phyloP scores from a whole-genome alignment of 306 rosid genomes.

The Casuarina equisetifolia region DNA sequence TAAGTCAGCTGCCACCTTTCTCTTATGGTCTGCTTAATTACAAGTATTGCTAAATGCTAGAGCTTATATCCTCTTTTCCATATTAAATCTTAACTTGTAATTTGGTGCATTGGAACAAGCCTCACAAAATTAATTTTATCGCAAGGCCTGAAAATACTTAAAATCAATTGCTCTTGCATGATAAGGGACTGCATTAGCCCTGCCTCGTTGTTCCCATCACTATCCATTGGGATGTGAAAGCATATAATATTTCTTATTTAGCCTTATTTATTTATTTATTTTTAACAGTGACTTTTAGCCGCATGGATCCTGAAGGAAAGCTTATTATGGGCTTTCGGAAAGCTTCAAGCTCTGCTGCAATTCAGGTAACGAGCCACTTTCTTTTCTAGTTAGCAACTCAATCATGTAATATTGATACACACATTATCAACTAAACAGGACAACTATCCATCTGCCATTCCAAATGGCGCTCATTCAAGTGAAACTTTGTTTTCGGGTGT shows the following conservation, averaged over 20 bases:
- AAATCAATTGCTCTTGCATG: slow-evolving; percentile 15
- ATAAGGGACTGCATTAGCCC: slow-evolving; percentile 18
- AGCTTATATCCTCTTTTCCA: not conserved
- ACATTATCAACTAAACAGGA: slow-evolving; percentile 73
- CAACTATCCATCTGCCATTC: slow-evolving; percentile 66
- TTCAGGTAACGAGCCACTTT: slow-evolving; percentile 66
- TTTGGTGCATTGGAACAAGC: not conserved
- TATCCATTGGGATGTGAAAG: not conserved
- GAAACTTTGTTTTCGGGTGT: slow-evolving; percentile 85
- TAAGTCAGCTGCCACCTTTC: not conserved
- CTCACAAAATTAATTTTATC: not conserved
- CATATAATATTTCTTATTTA: not conserved
- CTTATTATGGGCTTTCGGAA: slow-evolving; percentile 97
- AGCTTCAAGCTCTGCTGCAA: slow-evolving; percentile 67
- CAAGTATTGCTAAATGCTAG: not conserved
- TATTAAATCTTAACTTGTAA: not conserved
- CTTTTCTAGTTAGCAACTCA: slow-evolving; percentile 41
- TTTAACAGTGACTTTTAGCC: slow-evolving; percentile 88
- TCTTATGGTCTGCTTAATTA: not conserved
- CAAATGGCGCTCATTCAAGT: slow-evolving; percentile 80
- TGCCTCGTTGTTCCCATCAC: slow-evolving; percentile 10
- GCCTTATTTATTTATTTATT: slow-evolving; percentile 27
- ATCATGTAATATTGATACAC: slow-evolving; percentile 41
- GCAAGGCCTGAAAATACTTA: slow-evolving; percentile 21
- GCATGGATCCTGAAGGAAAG: slow-evolving; percentile 98